phyloP scores from a whole-genome alignment of 768 basidiomycete species.

The Boletus reticulatus region DNA sequence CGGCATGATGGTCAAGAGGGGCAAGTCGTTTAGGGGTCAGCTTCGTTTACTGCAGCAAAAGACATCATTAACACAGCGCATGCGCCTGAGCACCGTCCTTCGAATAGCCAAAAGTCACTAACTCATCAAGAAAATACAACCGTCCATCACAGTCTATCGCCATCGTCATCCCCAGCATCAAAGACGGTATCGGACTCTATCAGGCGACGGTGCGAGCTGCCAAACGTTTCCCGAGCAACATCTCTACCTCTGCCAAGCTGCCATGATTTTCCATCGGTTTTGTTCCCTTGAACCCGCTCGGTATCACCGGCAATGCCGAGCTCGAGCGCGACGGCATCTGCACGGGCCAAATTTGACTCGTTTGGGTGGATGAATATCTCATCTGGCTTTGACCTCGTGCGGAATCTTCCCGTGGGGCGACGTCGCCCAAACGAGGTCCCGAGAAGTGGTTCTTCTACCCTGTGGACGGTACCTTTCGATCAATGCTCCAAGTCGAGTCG shows the following conservation, averaged over 20 bases:
- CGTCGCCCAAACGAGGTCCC: constrained; percentile 3
- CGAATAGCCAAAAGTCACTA: not conserved
- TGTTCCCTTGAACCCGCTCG: constrained; percentile 43
- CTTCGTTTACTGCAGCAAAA: no score
- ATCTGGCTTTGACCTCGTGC: constrained; percentile 55
- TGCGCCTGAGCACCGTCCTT: no score
- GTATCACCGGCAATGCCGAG: constrained; percentile 51
- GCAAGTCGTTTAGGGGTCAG: not conserved
- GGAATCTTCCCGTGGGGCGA: constrained; percentile 29
- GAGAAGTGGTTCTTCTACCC: constrained; percentile 26
- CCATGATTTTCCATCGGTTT: constrained; percentile 44
- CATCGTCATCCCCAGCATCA: constrained; percentile 16
- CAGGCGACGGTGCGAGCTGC: constrained; percentile 9
- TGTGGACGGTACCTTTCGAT: not conserved
- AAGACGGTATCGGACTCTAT: constrained; percentile 4
- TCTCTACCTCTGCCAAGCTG: constrained; percentile 50
- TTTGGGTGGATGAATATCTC: constrained; percentile 61
- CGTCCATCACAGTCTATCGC: not conserved
- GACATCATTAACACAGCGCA: no score
- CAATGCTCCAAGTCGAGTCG: not conserved
- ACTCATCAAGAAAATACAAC: not conserved
- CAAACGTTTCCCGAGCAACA: constrained; percentile 46
- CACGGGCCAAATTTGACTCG: constrained; percentile 63
- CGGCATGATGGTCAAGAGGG: constrained; percentile 5
- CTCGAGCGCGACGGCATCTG: constrained; percentile 58